Evolutionary conservation across 495 filamentous ascomycete species (phyloP).

Genomic region (Astrothelium subdiscretum): DNA sequence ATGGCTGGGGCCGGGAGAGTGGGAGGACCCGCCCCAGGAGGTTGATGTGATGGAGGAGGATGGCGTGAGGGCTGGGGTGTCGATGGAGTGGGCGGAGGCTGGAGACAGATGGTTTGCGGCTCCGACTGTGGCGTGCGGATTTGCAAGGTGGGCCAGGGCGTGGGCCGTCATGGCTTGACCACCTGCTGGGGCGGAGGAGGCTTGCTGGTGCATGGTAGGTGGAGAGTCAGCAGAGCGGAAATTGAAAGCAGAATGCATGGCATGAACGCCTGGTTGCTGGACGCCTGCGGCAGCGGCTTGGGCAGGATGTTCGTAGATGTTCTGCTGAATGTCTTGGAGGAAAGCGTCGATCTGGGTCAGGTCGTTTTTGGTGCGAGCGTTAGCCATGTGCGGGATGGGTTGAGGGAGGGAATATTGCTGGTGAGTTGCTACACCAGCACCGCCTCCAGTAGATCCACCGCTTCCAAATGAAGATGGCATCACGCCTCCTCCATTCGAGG

Average conservation of each 20-base stretch:
- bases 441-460: conserved; percentile 13
- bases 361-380: conserved; percentile 85
- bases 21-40: conserved; percentile 42
- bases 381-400: conserved; percentile 33
- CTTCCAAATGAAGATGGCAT: neutral
- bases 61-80: conserved; percentile 80
- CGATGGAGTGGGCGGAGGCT: conserved; percentile 35
- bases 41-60: conserved; percentile 80
- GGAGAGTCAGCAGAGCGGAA: conserved; percentile 69
- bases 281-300: conserved; percentile 64
- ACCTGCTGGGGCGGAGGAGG: conserved; percentile 30
- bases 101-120: conserved; percentile 80
- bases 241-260: conserved; percentile 44
- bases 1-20: conserved; percentile 64
- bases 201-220: conserved; percentile 32
- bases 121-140: conserved; percentile 83
- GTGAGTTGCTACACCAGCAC: conserved; percentile 23
- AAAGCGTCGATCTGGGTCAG: conserved; percentile 84
- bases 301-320: conserved; percentile 83
- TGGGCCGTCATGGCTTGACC: conserved; percentile 49
- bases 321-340: conserved; percentile 87
- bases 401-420: conserved; percentile 71
- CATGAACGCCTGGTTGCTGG: conserved; percentile 56
- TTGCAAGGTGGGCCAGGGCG: conserved; percentile 35
- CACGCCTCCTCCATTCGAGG: conserved; percentile 4